Evolutionary conservation across 768 basidiomycete species (phyloP).

Genomic region (Asterophora parasitica): DNA sequence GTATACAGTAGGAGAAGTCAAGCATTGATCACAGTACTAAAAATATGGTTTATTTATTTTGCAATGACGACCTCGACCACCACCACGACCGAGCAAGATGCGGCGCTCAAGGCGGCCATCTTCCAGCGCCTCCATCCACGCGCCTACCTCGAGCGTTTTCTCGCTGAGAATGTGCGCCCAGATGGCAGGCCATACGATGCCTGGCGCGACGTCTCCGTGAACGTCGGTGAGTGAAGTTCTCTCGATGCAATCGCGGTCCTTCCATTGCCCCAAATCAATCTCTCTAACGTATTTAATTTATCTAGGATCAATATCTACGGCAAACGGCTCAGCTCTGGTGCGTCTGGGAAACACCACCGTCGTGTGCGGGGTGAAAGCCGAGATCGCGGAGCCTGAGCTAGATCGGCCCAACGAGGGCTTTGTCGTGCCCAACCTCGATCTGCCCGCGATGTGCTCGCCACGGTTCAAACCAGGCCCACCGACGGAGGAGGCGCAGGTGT

Average conservation of each 20-base stretch:
- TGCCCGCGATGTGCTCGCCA: constrained; percentile 90
- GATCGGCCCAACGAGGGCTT: constrained; percentile 74
- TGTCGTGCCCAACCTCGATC: constrained; percentile 91
- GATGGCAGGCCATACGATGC: constrained; percentile 70
- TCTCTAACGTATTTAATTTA: too few species aligned
- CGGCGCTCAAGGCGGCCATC: constrained; percentile 44
- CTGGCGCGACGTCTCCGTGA: constrained; percentile 75
- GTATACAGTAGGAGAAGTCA: too few species aligned
- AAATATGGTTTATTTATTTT: neutral
- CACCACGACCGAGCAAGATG: constrained; percentile 24
- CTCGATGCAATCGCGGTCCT: constrained; percentile 20
- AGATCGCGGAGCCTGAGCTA: constrained; percentile 87
- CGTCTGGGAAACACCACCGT: constrained; percentile 90
- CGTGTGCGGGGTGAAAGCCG: constrained; percentile 94
- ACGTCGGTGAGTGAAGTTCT: constrained; percentile 51
- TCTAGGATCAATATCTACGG: constrained; percentile 88
- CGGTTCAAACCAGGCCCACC: constrained; percentile 96
- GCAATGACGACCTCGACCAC: constrained; percentile 9
- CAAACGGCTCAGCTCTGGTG: constrained; percentile 89
- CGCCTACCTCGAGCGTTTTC: constrained; percentile 82
- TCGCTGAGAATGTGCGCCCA: constrained; percentile 72
- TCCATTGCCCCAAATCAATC: neutral
- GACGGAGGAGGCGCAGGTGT: constrained; percentile 86
- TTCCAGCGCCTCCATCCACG: constrained; percentile 90
- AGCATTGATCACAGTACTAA: too few species aligned